Evolutionary conservation across 2,329 filamentous ascomycete genomes (phyloP).

Genomic region (Aspergillus nomiae): DNA sequence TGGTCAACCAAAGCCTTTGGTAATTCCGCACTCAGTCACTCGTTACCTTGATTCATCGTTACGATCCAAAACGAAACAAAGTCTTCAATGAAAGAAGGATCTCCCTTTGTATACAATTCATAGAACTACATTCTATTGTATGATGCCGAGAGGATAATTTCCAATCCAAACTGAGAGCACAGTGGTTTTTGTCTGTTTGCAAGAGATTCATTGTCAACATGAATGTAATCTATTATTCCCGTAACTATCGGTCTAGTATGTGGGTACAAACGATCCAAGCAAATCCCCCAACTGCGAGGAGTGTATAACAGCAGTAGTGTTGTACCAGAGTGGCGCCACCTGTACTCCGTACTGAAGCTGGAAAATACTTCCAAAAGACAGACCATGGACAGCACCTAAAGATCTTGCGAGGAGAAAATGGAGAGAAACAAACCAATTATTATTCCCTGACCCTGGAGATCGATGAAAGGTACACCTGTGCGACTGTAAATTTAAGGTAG

Average conservation of each 20-base stretch:
- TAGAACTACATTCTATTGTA: background rate
- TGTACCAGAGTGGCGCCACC: slow-evolving; percentile 18
- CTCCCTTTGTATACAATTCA: background rate
- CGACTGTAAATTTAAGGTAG: background rate
- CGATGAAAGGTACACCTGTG: background rate
- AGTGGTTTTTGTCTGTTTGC: background rate
- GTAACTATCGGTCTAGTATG: slow-evolving; percentile 12
- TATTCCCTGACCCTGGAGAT: background rate
- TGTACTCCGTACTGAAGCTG: background rate
- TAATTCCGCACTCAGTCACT: background rate
- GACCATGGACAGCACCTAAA: background rate
- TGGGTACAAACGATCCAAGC: slow-evolving; percentile 3
- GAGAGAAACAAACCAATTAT: slow-evolving; percentile 3
- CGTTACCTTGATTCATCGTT: background rate
- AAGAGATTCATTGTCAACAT: background rate
- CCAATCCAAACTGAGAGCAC: background rate
- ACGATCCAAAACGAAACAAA: background rate
- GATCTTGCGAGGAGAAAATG: background rate
- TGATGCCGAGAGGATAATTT: background rate
- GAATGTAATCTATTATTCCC: slow-evolving; percentile 5
- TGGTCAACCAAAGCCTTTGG: background rate
- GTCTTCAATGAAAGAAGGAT: background rate
- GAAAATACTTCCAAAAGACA: background rate
- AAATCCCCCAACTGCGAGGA: slow-evolving; percentile 16
- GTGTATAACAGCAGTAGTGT: background rate